Base-by-base conservation (phyloP, 257 asterid species). In the Apocynum venetum region DNA sequence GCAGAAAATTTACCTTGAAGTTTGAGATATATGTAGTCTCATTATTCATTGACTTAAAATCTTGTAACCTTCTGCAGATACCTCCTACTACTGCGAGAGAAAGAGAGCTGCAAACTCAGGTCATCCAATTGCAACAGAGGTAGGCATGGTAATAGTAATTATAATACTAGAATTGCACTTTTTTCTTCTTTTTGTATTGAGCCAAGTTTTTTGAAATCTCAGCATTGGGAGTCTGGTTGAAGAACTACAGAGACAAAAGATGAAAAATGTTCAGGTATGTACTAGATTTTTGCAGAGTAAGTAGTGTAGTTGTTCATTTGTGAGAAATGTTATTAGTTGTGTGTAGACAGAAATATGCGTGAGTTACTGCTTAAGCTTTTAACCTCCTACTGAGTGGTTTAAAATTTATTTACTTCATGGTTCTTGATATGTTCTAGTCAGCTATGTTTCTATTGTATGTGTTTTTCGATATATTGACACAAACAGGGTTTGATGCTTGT, bases 121-220 rank as follows among this genome's bases (percentile, higher is more conserved):
- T 87, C 88, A 86, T 90, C 82, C 96, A 92, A 77, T 82, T 93
- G 94, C 99, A 93, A 79, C 97, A 93, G 80, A 89, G 97, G 99
- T 96, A 89, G 81, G 35, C 35, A 19, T 19, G 1, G 55, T 59
- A 46, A 31, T 17, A 38, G 15, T 43, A 68, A 48, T 43, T 43
- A 44, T 71, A 47, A 76, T 67, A 70, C 52, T 73, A 75, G 9
- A 65, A 7, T 15, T 57, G 67, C 55, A 55, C 78, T 52, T 73
- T 51, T 51, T 44, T 78, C 46, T 53, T 61, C 13, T n/a, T 15
- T 71, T 74, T 59, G 48, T 74, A 25, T 17, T 36, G 41, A 60
- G 74, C 90, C 86, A 72, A 83, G 71, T 55, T 49, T 78, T 78
- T 80, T 80, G 72, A 55, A 81, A 80, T 84, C 68, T 78, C 91